Evolutionary conservation across 2,329 filamentous ascomycete species (phyloP).

Genomic region (Emergomyces africanus): DNA sequence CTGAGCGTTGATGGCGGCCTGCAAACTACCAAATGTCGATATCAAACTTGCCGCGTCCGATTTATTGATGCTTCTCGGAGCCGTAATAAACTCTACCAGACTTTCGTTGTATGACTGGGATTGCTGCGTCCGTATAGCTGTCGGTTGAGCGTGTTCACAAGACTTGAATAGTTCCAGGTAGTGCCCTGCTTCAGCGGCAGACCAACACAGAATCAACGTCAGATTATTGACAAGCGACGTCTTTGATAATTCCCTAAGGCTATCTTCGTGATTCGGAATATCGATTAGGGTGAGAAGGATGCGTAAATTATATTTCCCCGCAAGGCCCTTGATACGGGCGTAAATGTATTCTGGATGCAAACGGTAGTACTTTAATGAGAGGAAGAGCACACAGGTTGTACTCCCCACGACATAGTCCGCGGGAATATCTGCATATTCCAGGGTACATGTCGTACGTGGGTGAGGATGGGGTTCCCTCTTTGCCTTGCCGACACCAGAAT

Average conservation of each 20-base stretch:
- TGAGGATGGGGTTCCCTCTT: conserved; percentile 87
- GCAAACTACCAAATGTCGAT: conserved; percentile 79
- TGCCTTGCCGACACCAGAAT: conserved; percentile 87
- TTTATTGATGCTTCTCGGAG: conserved; percentile 82
- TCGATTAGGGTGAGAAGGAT: conserved; percentile 86
- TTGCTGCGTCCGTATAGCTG: conserved; percentile 75
- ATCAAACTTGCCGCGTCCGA: conserved; percentile 85
- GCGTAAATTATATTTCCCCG: conserved; percentile 75
- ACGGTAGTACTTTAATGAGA: conserved; percentile 93
- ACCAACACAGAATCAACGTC: conserved; percentile 89
- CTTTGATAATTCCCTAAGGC: conserved; percentile 79
- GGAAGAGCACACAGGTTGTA: conserved; percentile 82
- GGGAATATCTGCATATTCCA: conserved; percentile 97
- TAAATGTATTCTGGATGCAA: conserved; percentile 98
- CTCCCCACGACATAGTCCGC: conserved; percentile 82
- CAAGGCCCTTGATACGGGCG: conserved; percentile 72
- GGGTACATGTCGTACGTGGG: conserved; percentile 64
- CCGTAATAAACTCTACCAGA: conserved; percentile 84
- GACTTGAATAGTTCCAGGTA: conserved; percentile 94
- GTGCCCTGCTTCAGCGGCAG: conserved; percentile 78
- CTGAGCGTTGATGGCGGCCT: conserved; percentile 74
- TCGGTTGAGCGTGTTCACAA: conserved; percentile 73
- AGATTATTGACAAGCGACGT: conserved; percentile 86
- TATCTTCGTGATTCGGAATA: conserved; percentile 86
- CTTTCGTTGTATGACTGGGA: conserved; percentile 73